Conservation (phyloP, 352 stramenopile species). For the Phytophthora aleatoria region DNA sequence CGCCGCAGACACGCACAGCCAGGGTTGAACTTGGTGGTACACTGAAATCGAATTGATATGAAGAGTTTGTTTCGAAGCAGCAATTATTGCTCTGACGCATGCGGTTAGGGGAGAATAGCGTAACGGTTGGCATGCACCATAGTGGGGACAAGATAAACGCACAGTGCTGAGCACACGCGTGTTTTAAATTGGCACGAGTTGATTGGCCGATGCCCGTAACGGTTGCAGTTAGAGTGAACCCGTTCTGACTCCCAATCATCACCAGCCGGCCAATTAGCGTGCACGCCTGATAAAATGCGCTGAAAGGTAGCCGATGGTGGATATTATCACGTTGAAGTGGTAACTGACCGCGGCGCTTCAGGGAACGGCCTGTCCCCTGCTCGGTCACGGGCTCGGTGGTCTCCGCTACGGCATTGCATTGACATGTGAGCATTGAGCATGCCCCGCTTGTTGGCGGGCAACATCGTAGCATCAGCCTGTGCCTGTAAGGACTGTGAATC, state of each 20-base stretch:
- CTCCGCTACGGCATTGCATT: neutral
- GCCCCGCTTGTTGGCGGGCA: constrained; percentile 1
- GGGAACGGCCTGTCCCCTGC: constrained; percentile 10
- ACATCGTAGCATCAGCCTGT: no score
- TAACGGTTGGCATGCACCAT: constrained; percentile 21
- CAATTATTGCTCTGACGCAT: constrained; percentile 24
- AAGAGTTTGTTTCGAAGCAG: constrained; percentile 27
- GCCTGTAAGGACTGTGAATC: neutral
- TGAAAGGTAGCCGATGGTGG: constrained; percentile 17
- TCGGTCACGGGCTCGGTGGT: neutral
- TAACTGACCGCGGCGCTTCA: neutral
- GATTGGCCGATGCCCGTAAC: constrained; percentile 32
- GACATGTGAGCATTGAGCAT: neutral
- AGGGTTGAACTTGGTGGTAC: constrained; percentile 1
- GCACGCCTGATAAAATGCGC: constrained; percentile 25
- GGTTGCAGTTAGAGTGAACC: constrained; percentile 12
- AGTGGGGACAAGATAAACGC: constrained; percentile 17
- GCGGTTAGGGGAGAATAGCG: constrained; percentile 17
- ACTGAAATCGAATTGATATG: constrained; percentile 22
- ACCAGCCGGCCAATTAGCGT: constrained; percentile 25
- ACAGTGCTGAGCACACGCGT: constrained; percentile 6
- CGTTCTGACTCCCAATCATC: neutral
- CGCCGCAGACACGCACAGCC: constrained; percentile 12
- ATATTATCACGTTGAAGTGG: constrained; percentile 22
- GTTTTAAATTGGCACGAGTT: constrained; percentile 26